Evolutionary conservation across 2,329 filamentous ascomycete genomes (phyloP), one percentile per base, ranked within the genome.

Genomic region (Phyllosticta citrichinensis): DNA sequence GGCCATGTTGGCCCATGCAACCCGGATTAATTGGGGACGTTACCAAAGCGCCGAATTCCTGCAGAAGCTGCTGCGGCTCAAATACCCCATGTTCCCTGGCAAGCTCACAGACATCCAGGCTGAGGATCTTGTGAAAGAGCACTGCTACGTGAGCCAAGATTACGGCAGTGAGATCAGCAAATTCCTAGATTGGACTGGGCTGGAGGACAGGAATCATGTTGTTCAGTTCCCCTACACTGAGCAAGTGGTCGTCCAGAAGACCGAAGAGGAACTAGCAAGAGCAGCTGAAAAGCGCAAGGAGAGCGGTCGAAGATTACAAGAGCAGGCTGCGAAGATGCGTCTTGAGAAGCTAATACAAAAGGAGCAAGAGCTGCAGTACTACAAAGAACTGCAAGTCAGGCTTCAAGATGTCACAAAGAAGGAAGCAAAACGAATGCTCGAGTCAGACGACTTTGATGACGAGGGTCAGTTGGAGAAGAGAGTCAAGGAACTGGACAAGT

Each of bases 321-420:
- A 97, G 68, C 94, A 99, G 74, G 94, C 94, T 0, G 93, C 93
- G 10, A 97, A 96, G 75, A 96, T 97, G 91, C 87, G 94, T 8
- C 78, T 99, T 0, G 94, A 99, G 65, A 96, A 96, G 70, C 80
- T 99, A 55, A 90, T 97, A 72, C 89, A 89, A 70, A 99, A 99
- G 74, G 94, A 99, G 75, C 86, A 96, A 70, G 92, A 97, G 71
- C 78, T 97, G 1, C 92, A 96, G 67, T 97, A 96, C 74, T 97
- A 92, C 79, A 91, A 91, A 70, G 84, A 91, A 62, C 77, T 99
- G 3, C 91, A 95, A 69, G 74, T 79, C 35, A 85, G 84, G 64
- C 79, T 97, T 10, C 82, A 80, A 55, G 71, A 74, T 1, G 85
- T 87, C 24, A 92, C 87, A 53, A 99, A 97, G 76, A 97, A 97